These are phyloP conservation scores for Venturia pyrina DNA, from an alignment of 2,329 filamentous ascomycete species.

Conservation along the genomic window DNA sequence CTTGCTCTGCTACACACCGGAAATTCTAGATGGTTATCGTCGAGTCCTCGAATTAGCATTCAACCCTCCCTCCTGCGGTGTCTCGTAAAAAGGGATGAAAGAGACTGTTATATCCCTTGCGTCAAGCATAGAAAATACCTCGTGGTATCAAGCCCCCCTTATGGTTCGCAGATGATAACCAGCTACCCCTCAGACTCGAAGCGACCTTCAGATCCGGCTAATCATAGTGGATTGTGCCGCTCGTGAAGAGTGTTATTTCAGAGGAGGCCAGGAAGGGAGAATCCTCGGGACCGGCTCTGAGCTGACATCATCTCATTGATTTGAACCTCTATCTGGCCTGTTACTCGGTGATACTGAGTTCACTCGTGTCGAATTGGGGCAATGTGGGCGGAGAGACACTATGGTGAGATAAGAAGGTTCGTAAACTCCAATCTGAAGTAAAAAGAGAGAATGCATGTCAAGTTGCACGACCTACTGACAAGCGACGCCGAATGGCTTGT, in stretches of 20 bases:
- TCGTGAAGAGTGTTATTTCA: not conserved
- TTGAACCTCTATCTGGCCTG: not conserved
- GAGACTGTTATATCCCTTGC: not conserved
- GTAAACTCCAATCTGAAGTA: not conserved
- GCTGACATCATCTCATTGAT: not conserved
- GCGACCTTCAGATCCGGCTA: not conserved
- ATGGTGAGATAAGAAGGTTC: not conserved
- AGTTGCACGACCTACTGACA: too few relatives aligned
- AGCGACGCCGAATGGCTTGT: too few relatives aligned
- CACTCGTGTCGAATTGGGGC: not conserved
- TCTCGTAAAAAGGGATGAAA: not conserved
- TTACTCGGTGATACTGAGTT: not conserved
- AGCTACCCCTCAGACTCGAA: not conserved
- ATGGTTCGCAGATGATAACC: not conserved
- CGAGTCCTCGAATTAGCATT: not conserved
- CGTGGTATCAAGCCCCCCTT: not conserved
- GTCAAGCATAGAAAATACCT: not conserved
- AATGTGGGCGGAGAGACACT: not conserved
- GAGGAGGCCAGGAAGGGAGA: not conserved
- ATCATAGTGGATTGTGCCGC: not conserved
- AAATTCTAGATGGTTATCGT: not conserved
- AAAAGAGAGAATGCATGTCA: not conserved
- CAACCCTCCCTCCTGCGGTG: not conserved
- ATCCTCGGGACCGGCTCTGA: not conserved
- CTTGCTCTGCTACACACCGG: not conserved